Evolutionary conservation across 176 grass and related monocot species (phyloP).

Genomic region (Olyra latifolia): DNA sequence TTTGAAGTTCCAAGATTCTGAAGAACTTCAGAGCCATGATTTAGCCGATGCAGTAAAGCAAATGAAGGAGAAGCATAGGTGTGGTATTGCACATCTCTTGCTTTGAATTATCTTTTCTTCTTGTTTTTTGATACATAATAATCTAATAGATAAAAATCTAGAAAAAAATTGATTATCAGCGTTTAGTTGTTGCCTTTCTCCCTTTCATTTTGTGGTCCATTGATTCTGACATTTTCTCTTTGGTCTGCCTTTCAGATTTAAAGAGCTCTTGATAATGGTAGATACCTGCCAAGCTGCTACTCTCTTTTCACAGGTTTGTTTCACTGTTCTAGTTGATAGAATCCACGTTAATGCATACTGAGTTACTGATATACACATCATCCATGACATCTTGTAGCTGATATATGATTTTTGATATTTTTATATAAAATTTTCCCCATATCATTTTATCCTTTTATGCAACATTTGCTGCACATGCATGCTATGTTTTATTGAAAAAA

Average conservation of each 20-base stretch:
- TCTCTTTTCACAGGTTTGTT: constrained; percentile 90
- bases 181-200: background rate
- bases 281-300: constrained; percentile 99
- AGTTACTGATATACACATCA: background rate
- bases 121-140: background rate
- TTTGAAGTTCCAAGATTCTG: constrained; percentile 98
- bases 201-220: constrained; percentile 20
- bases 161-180: background rate
- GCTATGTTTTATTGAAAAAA: background rate
- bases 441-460: background rate
- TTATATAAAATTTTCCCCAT: background rate
- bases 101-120: background rate
- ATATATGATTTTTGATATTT: background rate
- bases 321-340: background rate
- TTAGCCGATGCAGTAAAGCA: constrained; percentile 97
- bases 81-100: constrained; percentile 14
- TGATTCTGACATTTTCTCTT: constrained; percentile 29
- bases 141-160: background rate
- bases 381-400: background rate
- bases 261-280: constrained; percentile 97
- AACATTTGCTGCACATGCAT: background rate
- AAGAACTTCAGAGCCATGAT: constrained; percentile 98
- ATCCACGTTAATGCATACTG: background rate
- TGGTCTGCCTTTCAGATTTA: constrained; percentile 60
- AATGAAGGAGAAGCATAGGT: constrained; percentile 98